phyloP scores from a whole-genome alignment of 805 yeast species.

The Metschnikowia kofuensis region DNA sequence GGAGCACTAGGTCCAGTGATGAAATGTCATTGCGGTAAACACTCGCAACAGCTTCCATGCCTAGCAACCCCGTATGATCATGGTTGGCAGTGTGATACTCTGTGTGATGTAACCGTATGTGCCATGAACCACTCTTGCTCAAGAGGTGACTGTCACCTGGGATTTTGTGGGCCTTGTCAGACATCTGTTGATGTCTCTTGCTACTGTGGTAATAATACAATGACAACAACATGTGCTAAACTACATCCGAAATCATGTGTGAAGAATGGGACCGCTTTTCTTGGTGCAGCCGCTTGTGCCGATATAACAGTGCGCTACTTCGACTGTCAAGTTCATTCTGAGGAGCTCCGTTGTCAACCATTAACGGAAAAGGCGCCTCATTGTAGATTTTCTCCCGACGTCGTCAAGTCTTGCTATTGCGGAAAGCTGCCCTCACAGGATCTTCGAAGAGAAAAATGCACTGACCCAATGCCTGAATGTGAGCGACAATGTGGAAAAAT shows the following conservation, averaged over 20 bases:
- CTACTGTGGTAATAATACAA: slow-evolving; percentile 67
- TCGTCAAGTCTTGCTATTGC: slow-evolving; percentile 71
- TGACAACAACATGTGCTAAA: slow-evolving; percentile 44
- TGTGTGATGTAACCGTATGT: slow-evolving; percentile 63
- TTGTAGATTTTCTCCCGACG: slow-evolving; percentile 65
- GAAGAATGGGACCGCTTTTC: slow-evolving; percentile 17
- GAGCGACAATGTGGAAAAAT: slow-evolving; percentile 57
- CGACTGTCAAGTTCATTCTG: slow-evolving; percentile 64
- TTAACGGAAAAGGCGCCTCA: slow-evolving; percentile 22
- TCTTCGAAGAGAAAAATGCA: slow-evolving; percentile 53
- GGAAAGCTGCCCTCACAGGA: slow-evolving; percentile 56
- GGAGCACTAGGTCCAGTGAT: slow-evolving; percentile 72
- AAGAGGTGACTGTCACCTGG: slow-evolving; percentile 62
- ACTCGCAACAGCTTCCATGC: slow-evolving; percentile 66
- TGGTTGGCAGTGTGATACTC: slow-evolving; percentile 66
- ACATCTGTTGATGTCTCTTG: slow-evolving; percentile 50
- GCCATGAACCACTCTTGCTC: slow-evolving; percentile 65
- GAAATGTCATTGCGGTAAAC: slow-evolving; percentile 72
- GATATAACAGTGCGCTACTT: slow-evolving; percentile 45
- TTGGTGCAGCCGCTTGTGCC: slow-evolving; percentile 37
- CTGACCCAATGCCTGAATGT: slow-evolving; percentile 81
- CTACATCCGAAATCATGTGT: slow-evolving; percentile 34
- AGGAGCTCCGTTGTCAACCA: slow-evolving; percentile 53
- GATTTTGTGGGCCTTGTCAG: slow-evolving; percentile 75
- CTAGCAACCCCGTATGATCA: slow-evolving; percentile 60